Conservation (phyloP, 345 rosid genomes). For the Linum lewisii region DNA sequence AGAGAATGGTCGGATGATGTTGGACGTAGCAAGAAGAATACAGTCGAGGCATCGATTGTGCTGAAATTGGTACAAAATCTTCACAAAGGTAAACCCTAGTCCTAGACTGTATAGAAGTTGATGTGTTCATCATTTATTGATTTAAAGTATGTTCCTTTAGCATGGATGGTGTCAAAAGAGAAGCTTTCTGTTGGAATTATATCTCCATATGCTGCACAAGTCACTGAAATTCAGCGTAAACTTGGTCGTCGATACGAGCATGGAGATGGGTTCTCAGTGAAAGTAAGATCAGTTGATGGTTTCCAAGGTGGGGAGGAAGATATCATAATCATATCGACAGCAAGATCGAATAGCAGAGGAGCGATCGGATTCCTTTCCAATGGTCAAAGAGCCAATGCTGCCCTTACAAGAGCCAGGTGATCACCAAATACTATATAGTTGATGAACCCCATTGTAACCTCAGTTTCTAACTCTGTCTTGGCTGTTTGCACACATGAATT, state of each 20-base stretch:
- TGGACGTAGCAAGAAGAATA: constrained; percentile 11
- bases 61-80: constrained; percentile 10
- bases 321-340: constrained; percentile 7
- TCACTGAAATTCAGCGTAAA: constrained; percentile 14
- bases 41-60: constrained; percentile 15
- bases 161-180: constrained; percentile 8
- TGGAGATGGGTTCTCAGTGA: constrained; percentile 12
- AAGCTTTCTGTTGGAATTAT: constrained; percentile 19
- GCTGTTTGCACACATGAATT: neutral
- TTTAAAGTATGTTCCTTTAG: constrained; percentile 10
- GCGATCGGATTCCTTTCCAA: constrained; percentile 21
- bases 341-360: constrained; percentile 15
- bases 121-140: neutral
- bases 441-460: no score
- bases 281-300: constrained; percentile 20
- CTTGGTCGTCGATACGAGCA: constrained; percentile 5
- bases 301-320: constrained; percentile 29
- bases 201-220: constrained; percentile 25
- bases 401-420: constrained; percentile 31
- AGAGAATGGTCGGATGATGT: constrained; percentile 9
- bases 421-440: no score
- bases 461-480: neutral
- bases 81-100: constrained; percentile 2
- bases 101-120: no score
- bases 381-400: constrained; percentile 17